phyloP scores from a whole-genome alignment of 129 eudicot genomes.

The Flaveria brownii region DNA sequence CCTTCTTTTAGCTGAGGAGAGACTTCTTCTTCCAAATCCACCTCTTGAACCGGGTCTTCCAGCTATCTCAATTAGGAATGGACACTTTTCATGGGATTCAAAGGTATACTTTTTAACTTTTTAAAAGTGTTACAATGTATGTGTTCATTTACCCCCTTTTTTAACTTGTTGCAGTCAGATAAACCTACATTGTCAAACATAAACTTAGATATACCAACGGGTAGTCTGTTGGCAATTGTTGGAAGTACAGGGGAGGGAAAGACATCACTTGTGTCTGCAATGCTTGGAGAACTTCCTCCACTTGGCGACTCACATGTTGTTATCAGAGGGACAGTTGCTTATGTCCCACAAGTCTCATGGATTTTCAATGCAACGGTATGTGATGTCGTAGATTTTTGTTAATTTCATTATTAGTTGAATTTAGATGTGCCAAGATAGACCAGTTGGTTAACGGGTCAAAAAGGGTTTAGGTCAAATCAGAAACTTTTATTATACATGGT shows the following conservation, averaged over 20 bases:
- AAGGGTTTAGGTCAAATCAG: not conserved
- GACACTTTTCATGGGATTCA: slow-evolving; percentile 89
- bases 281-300: slow-evolving; percentile 96
- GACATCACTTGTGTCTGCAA: slow-evolving; percentile 89
- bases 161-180: slow-evolving; percentile 53
- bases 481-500: not conserved
- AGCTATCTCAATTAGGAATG: slow-evolving; percentile 82
- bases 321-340: slow-evolving; percentile 88
- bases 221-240: slow-evolving; percentile 83
- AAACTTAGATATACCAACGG: slow-evolving; percentile 73
- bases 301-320: slow-evolving; percentile 58
- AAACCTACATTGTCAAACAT: slow-evolving; percentile 73
- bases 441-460: not conserved
- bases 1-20: slow-evolving; percentile 86
- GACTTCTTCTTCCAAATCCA: slow-evolving; percentile 84
- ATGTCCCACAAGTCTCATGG: slow-evolving; percentile 98
- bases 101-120: slow-evolving; percentile 46
- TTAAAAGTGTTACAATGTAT: not conserved
- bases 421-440: not conserved
- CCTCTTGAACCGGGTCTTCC: slow-evolving; percentile 80
- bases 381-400: not conserved
- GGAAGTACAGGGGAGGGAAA: slow-evolving; percentile 99
- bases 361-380: slow-evolving; percentile 95
- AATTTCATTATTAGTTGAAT: not conserved
- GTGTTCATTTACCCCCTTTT: not conserved